These are phyloP conservation scores for Cercospora sp. DNA, from an alignment of 2,329 filamentous ascomycete genomes.

Conservation along the genomic window DNA sequence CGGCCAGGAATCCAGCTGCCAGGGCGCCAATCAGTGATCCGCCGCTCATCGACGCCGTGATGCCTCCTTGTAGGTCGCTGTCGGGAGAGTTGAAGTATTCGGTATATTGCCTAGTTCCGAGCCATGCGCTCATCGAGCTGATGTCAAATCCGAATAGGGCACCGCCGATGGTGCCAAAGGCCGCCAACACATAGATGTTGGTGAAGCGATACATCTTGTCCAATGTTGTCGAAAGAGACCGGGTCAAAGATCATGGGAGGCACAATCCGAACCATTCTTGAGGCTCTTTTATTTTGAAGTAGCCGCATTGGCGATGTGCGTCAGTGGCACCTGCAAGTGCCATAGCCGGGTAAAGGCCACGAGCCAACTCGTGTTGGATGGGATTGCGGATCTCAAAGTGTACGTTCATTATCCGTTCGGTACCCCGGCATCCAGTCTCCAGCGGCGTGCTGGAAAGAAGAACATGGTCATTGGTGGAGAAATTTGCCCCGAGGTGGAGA, in stretches of 20 bases:
- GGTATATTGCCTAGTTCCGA: conserved; percentile 66
- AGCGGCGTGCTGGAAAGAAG: too few species aligned
- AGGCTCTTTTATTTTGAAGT: conserved; percentile 10
- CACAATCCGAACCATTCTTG: not conserved
- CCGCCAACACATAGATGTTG: conserved; percentile 58
- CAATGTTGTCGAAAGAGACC: not conserved
- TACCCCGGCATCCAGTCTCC: not conserved
- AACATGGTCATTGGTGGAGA: conserved; percentile 1
- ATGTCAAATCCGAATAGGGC: conserved; percentile 71
- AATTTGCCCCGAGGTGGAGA: not conserved
- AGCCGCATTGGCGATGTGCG: not conserved
- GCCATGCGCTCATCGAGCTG: conserved; percentile 62
- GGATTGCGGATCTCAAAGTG: conserved; percentile 3
- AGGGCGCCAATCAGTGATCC: conserved; percentile 67
- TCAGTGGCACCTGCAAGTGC: not conserved
- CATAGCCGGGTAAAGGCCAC: not conserved
- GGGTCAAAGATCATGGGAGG: not conserved
- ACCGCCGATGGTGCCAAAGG: conserved; percentile 62
- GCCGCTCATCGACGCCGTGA: conserved; percentile 68
- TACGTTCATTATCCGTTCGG: not conserved
- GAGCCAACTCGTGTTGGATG: not conserved
- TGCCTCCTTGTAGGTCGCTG: conserved; percentile 61
- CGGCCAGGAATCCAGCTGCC: conserved; percentile 58
- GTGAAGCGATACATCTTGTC: conserved; percentile 31
- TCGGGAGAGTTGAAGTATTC: conserved; percentile 66